Base-by-base conservation (phyloP, 164 flowering plant genomes). In the Akebia trifoliata region DNA sequence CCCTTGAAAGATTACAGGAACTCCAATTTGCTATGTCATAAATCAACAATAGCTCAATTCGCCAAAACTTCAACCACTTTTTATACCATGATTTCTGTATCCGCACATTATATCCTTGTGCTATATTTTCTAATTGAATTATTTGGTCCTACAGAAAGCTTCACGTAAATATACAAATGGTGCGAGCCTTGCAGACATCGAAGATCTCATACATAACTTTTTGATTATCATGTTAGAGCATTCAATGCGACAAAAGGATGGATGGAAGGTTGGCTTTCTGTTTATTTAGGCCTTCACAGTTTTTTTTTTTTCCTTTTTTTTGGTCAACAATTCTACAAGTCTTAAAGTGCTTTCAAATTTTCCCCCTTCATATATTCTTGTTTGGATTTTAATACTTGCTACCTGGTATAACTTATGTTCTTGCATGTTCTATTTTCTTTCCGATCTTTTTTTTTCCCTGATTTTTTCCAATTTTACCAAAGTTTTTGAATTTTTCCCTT, bases 231-330 rank as follows among this genome's bases (percentile, higher is more conserved):
- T 93, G 76, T 64, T 93, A 60, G 99, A 90, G 76, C 90, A 93
- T 72, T 93, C 99, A 45, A 93, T 93, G 99, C 94, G 99, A 28
- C 95, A 76, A 57, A 93, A 93, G 72, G 96, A 93, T 72, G 99
- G 99, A 20, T 93, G 99, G 99, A 87, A 90, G 99, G 99, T 92
- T 56, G 38, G 57, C 46, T 25, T 58, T 64, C 47, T 55, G 20
- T 22, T 35, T 36, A 20, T 20, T 17, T 25, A 7, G 28, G 21
- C 6, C 0, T 25, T 31, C 42, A 44, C 50, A 25, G 11, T 49
- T 22, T 22, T 22, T 48, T 4, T 18, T 47, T 11, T 38, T 12
- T 28, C n/a, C 5, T 28, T 30, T 32, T 51, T 15, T 51, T 34
- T 51, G 55, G n/a, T 32, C 8, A 51, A 42, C 3, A 21, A 42